A percentile compares a stretch with the other conserved stretches of the same genome.
These are phyloP conservation scores for Halophytophthora batemanensis DNA, from an alignment of 352 stramenopile species.

Conservation along the genomic window DNA sequence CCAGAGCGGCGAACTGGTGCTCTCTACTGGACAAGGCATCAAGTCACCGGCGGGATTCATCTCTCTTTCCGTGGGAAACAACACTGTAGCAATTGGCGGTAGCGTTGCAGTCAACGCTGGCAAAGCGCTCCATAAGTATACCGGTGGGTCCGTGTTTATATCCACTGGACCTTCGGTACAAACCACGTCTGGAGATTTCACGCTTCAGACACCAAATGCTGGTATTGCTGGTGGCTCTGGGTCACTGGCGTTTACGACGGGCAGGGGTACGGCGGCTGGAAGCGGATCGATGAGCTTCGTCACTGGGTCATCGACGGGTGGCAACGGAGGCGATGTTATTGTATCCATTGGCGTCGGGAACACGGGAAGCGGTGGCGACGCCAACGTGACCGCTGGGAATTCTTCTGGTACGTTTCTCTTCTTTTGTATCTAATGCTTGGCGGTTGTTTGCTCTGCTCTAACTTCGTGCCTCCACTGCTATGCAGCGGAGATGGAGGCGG, in stretches of 20 bases:
- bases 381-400: slow-evolving; percentile 70
- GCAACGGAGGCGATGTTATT: slow-evolving; percentile 41
- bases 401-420: slow-evolving; percentile 39
- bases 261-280: slow-evolving; percentile 27
- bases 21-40: slow-evolving; percentile 52
- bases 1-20: slow-evolving; percentile 56
- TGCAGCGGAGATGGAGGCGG: slow-evolving; percentile 32
- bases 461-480: too few relatives aligned
- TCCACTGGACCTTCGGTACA: slow-evolving; percentile 53
- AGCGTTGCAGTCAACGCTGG: slow-evolving; percentile 65
- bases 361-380: slow-evolving; percentile 38
- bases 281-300: slow-evolving; percentile 31
- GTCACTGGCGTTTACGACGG: slow-evolving; percentile 36
- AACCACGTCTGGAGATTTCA: slow-evolving; percentile 55
- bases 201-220: slow-evolving; percentile 57
- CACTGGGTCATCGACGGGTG: slow-evolving; percentile 35
- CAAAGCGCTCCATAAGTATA: slow-evolving; percentile 53
- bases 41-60: slow-evolving; percentile 64
- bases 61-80: slow-evolving; percentile 47
- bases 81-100: slow-evolving; percentile 49
- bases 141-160: slow-evolving; percentile 46
- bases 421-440: neutral
- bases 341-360: slow-evolving; percentile 30
- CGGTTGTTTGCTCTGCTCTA: too few relatives aligned
- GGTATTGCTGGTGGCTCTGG: slow-evolving; percentile 50